These are phyloP conservation scores for Pulveroboletus frians DNA, from an alignment of 768 basidiomycete genomes.

Conservation along the genomic window DNA sequence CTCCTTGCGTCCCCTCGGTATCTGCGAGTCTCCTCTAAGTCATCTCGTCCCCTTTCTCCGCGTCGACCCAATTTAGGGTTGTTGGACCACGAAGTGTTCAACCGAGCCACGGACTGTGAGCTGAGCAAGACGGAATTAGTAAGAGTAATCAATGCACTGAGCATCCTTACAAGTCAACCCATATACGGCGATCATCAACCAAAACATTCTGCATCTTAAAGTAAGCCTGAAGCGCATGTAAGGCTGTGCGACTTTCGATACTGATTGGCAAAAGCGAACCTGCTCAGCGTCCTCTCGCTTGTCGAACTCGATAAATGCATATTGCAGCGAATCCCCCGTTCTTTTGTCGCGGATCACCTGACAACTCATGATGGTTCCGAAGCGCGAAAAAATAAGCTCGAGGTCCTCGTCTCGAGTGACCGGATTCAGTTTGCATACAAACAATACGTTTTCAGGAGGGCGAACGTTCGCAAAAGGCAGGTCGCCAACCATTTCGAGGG, in stretches of 20 bases:
- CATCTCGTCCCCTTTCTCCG: slow-evolving; percentile 44
- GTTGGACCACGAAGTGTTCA: slow-evolving; percentile 82
- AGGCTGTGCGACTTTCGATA: neutral
- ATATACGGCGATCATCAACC: slow-evolving; percentile 95
- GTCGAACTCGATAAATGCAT: slow-evolving; percentile 98
- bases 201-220: slow-evolving; percentile 99
- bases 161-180: slow-evolving; percentile 92
- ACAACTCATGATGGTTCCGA: slow-evolving; percentile 94
- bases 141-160: slow-evolving; percentile 2
- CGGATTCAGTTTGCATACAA: slow-evolving; percentile 97
- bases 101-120: slow-evolving; percentile 90
- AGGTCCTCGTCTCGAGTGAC: slow-evolving; percentile 95
- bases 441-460: slow-evolving; percentile 96
- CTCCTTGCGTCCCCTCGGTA: slow-evolving; percentile 44
- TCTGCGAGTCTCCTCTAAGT: slow-evolving; percentile 65
- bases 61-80: slow-evolving; percentile 51
- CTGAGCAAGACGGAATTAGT: slow-evolving; percentile 33
- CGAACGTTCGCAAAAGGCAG: slow-evolving; percentile 96
- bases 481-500: slow-evolving; percentile 99
- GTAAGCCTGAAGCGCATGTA: slow-evolving; percentile 60
- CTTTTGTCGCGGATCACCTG: slow-evolving; percentile 95
- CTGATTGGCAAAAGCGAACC: slow-evolving; percentile 41
- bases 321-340: slow-evolving; percentile 94
- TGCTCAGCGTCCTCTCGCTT: slow-evolving; percentile 90
- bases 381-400: slow-evolving; percentile 94